A percentile compares a stretch with the other conserved stretches of the same genome.
Conservation (phyloP, 2,329 filamentous ascomycete genomes). For the Colletotrichum caudatum region DNA sequence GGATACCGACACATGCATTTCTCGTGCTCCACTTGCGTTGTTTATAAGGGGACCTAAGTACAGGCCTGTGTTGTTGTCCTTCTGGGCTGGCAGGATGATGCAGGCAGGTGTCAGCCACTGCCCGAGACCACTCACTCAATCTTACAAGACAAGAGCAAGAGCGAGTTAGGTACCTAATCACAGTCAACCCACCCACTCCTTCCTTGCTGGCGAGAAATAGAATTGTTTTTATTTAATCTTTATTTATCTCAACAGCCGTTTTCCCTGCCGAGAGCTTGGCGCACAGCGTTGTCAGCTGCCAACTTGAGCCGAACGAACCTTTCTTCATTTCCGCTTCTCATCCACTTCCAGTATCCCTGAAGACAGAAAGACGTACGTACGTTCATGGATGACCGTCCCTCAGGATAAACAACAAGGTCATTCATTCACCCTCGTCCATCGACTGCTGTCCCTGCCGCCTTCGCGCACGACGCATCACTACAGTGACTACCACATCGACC, state of each 20-base stretch:
- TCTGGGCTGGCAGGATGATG: not conserved
- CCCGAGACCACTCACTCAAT: not conserved
- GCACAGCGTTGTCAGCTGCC: not conserved
- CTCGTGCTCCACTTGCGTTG: constrained; percentile 15
- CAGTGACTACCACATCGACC: not conserved
- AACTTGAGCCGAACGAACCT: constrained; percentile 1
- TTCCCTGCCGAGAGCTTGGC: constrained; percentile 17
- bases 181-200: not conserved
- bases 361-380: not conserved
- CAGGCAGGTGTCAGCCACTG: constrained; percentile 2
- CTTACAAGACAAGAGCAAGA: not conserved
- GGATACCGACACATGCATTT: constrained; percentile 31
- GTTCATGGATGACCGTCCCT: constrained; percentile 19
- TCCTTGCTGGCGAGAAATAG: constrained; percentile 9
- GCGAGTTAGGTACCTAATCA: constrained; percentile 1
- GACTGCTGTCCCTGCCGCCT: constrained; percentile 4
- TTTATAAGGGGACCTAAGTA: constrained; percentile 21
- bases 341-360: constrained; percentile 10
- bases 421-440: constrained; percentile 15
- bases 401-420: constrained; percentile 26
- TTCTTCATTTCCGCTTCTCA: not conserved
- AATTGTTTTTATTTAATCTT: not conserved
- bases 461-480: not conserved
- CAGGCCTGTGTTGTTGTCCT: not conserved
- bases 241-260: too few species aligned